Percentiles rank a stretch among this genome's conserved stretches.
Evolutionary conservation across 2,329 filamentous ascomycete genomes (phyloP).

Genomic region (Exophiala bonariae): DNA sequence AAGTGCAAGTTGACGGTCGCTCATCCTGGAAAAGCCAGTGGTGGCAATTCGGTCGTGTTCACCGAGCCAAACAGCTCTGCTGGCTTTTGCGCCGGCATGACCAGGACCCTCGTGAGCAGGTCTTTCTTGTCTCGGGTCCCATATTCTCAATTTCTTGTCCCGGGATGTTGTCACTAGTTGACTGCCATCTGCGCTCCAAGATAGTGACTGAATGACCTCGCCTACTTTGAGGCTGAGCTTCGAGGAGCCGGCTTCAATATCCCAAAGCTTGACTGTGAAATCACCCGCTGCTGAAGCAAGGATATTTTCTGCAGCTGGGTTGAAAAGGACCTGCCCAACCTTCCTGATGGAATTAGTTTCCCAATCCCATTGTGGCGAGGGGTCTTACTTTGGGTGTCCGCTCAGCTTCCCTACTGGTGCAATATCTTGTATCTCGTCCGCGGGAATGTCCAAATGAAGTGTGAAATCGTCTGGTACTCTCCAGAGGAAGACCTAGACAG

Average conservation of each 20-base stretch:
- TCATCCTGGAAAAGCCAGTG: slow-evolving; percentile 97
- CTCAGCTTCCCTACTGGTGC: slow-evolving; percentile 76
- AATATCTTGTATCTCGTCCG: slow-evolving; percentile 78
- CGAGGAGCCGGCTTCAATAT: slow-evolving; percentile 75
- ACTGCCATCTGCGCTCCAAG: slow-evolving; percentile 88
- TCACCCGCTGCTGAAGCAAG: slow-evolving; percentile 94
- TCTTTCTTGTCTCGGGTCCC: slow-evolving; percentile 93
- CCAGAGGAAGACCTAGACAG: slow-evolving; percentile 78
- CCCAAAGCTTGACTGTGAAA: slow-evolving; percentile 94
- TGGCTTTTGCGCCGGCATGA: slow-evolving; percentile 95
- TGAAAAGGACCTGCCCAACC: slow-evolving; percentile 96
- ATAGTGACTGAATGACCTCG: slow-evolving; percentile 92
- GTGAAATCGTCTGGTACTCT: slow-evolving; percentile 87
- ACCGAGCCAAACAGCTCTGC: slow-evolving; percentile 93
- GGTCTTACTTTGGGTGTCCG: slow-evolving; percentile 76
- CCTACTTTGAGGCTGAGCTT: slow-evolving; percentile 77
- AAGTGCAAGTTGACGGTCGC: slow-evolving; percentile 89
- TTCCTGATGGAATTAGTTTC: slow-evolving; percentile 61
- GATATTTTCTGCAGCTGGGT: slow-evolving; percentile 92
- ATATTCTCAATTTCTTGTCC: slow-evolving; percentile 97
- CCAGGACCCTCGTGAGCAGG: slow-evolving; percentile 80
- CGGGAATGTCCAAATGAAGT: slow-evolving; percentile 72
- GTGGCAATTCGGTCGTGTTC: slow-evolving; percentile 95
- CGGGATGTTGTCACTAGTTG: slow-evolving; percentile 89
- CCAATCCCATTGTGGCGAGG: slow-evolving; percentile 6